A percentile compares a stretch with the other conserved stretches of the same genome.
Conservation (phyloP, 1,284 basidiomycete species). For the Omphalotus olearius region DNA sequence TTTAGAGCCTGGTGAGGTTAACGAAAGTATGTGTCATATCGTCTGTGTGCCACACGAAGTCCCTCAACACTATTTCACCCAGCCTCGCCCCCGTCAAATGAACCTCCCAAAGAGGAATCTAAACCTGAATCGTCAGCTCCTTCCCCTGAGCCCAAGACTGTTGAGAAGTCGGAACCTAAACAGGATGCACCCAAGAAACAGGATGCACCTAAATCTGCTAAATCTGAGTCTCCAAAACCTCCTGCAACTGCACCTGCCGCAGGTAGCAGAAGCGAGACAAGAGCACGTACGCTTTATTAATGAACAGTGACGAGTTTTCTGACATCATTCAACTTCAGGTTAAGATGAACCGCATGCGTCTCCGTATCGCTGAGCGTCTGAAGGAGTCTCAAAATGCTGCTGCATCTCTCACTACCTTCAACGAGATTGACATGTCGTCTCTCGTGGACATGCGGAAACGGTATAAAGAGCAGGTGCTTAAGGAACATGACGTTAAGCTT, state of each 20-base stretch:
- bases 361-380: slow-evolving; percentile 94
- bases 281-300: slow-evolving; percentile 44
- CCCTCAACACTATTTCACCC: not conserved
- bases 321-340: slow-evolving; percentile 43
- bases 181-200: slow-evolving; percentile 30
- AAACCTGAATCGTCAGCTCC: slow-evolving; percentile 11
- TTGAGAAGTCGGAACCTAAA: slow-evolving; percentile 25
- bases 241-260: slow-evolving; percentile 31
- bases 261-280: slow-evolving; percentile 78
- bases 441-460: slow-evolving; percentile 92
- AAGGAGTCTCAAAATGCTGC: slow-evolving; percentile 99
- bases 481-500: slow-evolving; percentile 94
- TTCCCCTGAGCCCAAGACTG: slow-evolving; percentile 21
- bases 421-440: slow-evolving; percentile 99
- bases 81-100: slow-evolving; percentile 29
- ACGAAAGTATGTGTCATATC: slow-evolving; percentile 35
- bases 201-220: slow-evolving; percentile 24
- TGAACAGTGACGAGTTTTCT: slow-evolving; percentile 3
- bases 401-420: slow-evolving; percentile 97
- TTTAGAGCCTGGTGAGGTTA: slow-evolving; percentile 82
- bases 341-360: slow-evolving; percentile 98
- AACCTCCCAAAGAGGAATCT: slow-evolving; percentile 28
- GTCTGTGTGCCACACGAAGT: slow-evolving; percentile 3
- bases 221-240: slow-evolving; percentile 16
- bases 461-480: slow-evolving; percentile 93